Evolutionary conservation across 2,329 filamentous ascomycete species (phyloP), one percentile per base, ranked within the genome.

Genomic region (Fusarium virguliforme): DNA sequence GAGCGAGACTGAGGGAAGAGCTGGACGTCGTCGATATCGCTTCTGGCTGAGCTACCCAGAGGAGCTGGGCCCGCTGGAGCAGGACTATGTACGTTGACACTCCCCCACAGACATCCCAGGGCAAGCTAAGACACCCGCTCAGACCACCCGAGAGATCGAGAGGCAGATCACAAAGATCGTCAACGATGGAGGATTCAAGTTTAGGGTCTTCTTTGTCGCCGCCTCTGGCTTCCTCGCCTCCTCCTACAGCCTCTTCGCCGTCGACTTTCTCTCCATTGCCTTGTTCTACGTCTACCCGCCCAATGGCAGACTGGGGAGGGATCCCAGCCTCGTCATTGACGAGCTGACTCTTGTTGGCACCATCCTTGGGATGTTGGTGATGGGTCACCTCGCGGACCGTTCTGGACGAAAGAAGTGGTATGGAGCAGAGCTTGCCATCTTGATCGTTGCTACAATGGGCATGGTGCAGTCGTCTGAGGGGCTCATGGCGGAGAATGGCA

Each of bases 141-240:
- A 67, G 65, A 62, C 38, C 24, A 57, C 65, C 8, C 53, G 57
- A n/a, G 65, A 66, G n/a, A 59, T 63, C 7, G 65, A 68, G 57
- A 65, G 65, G 22, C 65, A 68, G 40, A 68, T 68, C 53, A 62
- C 62, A 18, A 66, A 62, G 8, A 68, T 68, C 35, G 65, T 68
- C 30, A 50, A 68, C 10, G 65, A 65, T 62, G 62, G 62, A 18
- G 65, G 62, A 18, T 68, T 68, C 48, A 68, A 68, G 26, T 37
- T 65, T 24, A 60, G 58, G 35, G 63, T 68, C 40, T 68, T 68
- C 35, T 68, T 68, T 15, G 65, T 68, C n/a, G 65, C 65, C 12
- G 62, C 65, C 13, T 68, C 65, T 30, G 62, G 65, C n/a, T 68
- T 68, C 9, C 24, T 68, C 3, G 65, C 65, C 1, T 68, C 65